Base-by-base conservation (phyloP, 805 yeast species). In the Wickerhamiella kazuoi region DNA sequence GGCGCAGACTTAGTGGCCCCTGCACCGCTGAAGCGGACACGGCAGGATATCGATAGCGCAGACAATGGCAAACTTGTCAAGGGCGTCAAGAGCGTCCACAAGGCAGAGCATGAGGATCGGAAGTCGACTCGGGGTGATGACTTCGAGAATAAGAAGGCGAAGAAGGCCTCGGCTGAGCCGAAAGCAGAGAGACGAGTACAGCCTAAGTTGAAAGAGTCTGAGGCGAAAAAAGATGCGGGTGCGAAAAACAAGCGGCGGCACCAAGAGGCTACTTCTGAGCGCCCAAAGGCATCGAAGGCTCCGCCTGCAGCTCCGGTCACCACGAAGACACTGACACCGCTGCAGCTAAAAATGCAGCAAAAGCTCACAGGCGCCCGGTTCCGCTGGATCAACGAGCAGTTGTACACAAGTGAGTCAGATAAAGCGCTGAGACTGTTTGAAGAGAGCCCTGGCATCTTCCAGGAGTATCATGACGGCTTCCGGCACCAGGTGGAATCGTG, bases 341-440 rank as follows among this genome's bases (percentile, higher is more conserved):
- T 86, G 46, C 99, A 90, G 59, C 80, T 79, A 51, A 90, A 90
- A 54, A 87, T 90, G 97, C 74, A 83, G 76, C 83, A 81, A 35
- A 90, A 90, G 56, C 68, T 90, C 32, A 74, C 93, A 2, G 99
- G 99, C 0, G 83, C 97, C 1, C 66, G 98, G 49, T 90, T 90
- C 62, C 69, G 99, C 57, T 90, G 97, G 97, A 90, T 90, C 54
- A 90, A 90, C 56, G 98, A 90, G 59, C 93, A 87, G 55, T 64
- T 90, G n/a, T 90, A 90, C 55, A 90, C 97, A 1, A 76, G 76
- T 29, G 61, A 76, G 1, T 86, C 97, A 0, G 74, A 71, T 5
- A 72, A 72, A 18, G 97, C 98, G 0, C 62, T 82, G 21, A 63
- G 67, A 19, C 60, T 90, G 44, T 74, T 90, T 32, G 63, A 70